Evolutionary conservation across 352 stramenopile species (phyloP), one percentile per base, ranked within the genome.

Genomic region (Pythium pyrilobum): DNA sequence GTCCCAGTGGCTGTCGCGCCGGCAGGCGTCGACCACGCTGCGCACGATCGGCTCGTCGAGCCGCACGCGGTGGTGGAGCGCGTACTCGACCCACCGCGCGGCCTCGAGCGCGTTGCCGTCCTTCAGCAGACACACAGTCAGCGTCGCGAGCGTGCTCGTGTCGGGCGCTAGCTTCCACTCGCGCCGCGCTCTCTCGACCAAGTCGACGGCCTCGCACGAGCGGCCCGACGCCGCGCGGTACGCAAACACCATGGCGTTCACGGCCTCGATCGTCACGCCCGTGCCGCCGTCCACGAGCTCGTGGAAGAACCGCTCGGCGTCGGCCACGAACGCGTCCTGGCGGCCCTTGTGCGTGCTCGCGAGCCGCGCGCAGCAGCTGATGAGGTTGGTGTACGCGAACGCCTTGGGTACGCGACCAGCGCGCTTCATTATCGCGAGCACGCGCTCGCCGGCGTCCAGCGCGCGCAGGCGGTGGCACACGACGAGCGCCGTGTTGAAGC

Each of bases 401-500:
- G 56, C 64, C 20, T 71, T 69, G 0, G 67, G 69, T 13, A 64
- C 37, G 2, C 44, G 59, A 1, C 57, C 64, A 15, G 49, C 49
- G 15, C 51, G 59, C 8, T 67, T 33, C 74, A 89, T 88, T 29
- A 77, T 59, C 28, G 64, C 37, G 9, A 88, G 21, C 25, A 89
- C 73, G 12, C 52, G 42, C 18, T 43, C 56, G 0, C 66, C 81
- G 31, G 59, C 55, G 2, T 61, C 55, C 50, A 89, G 25, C 52
- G 81, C 60, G 9, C 71, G 56, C 8, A 56, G 54, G 9, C 71
- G 69, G 48, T 77, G 84, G 48, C 78, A 92, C 28, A 71, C 77
- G 49, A 79, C 78, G 32, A 92, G 72, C n/a, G 60, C 77, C 15
- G 81, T 81, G 55, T 92, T 73, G 46, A 89, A 89, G 49, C 72